These are phyloP conservation scores for Xylariaceae sp. DNA, from an alignment of 2,329 filamentous ascomycete species.

Conservation along the genomic window DNA sequence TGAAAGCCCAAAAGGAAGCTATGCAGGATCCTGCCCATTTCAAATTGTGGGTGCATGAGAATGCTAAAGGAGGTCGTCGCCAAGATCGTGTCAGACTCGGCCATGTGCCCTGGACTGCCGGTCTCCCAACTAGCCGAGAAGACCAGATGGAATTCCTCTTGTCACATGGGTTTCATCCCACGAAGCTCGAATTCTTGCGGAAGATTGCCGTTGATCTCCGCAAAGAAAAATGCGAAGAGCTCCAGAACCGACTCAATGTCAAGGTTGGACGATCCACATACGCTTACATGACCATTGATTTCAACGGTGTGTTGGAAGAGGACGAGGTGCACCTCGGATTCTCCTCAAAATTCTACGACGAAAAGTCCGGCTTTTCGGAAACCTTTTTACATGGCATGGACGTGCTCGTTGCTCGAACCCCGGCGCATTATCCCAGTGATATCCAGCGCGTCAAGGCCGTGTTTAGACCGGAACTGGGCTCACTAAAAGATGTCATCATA, in stretches of 20 bases:
- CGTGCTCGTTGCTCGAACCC: conserved; percentile 62
- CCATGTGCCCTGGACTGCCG: conserved; percentile 41
- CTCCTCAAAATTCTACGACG: conserved; percentile 55
- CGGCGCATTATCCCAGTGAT: conserved; percentile 64
- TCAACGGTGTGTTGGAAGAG: conserved; percentile 52
- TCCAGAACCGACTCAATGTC: conserved; percentile 55
- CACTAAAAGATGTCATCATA: conserved; percentile 71
- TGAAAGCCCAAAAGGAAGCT: conserved; percentile 46
- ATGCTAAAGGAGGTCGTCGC: conserved; percentile 26
- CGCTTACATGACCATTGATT: conserved; percentile 64
- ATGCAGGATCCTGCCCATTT: conserved; percentile 47
- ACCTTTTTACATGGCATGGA: conserved; percentile 52
- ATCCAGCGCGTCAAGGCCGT: conserved; percentile 63
- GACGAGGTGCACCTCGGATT: conserved; percentile 65
- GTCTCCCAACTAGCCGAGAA: conserved; percentile 44
- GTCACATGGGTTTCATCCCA: conserved; percentile 54
- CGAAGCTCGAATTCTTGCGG: conserved; percentile 42
- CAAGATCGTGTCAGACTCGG: conserved; percentile 37
- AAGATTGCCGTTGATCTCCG: conserved; percentile 44
- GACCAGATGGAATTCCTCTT: conserved; percentile 52
- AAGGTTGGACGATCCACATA: conserved; percentile 56
- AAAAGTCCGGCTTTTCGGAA: conserved; percentile 47
- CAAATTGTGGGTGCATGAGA: conserved; percentile 48
- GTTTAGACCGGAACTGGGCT: conserved; percentile 54
- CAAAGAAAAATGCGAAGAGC: conserved; percentile 45